Evolutionary conservation across 2,329 filamentous ascomycete species (phyloP).

Genomic region (Fusarium poae): DNA sequence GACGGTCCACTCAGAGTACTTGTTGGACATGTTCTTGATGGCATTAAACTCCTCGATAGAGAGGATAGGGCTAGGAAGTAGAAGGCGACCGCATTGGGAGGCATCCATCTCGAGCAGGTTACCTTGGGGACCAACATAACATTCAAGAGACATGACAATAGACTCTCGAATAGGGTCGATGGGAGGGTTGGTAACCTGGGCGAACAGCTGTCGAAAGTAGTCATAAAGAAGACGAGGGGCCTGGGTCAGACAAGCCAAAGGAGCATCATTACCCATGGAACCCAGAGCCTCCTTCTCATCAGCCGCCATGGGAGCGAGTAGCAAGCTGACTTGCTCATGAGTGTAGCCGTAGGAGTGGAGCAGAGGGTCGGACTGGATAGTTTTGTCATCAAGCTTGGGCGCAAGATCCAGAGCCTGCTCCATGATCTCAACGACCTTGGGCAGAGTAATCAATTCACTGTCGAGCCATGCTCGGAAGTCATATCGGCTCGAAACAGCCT

Average conservation of each 20-base stretch:
- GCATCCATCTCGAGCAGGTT: slow-evolving; percentile 95
- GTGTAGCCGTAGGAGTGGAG: slow-evolving; percentile 93
- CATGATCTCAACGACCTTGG: slow-evolving; percentile 75
- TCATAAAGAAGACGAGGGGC: slow-evolving; percentile 91
- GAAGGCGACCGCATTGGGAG: slow-evolving; percentile 86
- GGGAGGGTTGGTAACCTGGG: slow-evolving; percentile 96
- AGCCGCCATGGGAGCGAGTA: slow-evolving; percentile 94
- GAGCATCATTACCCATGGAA: slow-evolving; percentile 98
- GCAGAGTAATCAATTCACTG: slow-evolving; percentile 84
- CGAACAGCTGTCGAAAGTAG: slow-evolving; percentile 98
- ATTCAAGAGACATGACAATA: slow-evolving; percentile 97
- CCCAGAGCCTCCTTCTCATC: slow-evolving; percentile 97
- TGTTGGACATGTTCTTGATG: slow-evolving; percentile 78
- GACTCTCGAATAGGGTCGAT: slow-evolving; percentile 98
- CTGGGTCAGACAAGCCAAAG: slow-evolving; percentile 89
- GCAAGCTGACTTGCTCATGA: slow-evolving; percentile 91
- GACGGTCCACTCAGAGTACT: slow-evolving; percentile 86
- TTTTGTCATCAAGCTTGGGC: slow-evolving; percentile 74
- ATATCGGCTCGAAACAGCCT: slow-evolving; percentile 84
- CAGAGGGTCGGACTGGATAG: slow-evolving; percentile 85
- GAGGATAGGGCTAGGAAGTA: slow-evolving; percentile 89
- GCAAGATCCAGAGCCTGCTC: slow-evolving; percentile 73
- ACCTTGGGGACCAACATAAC: slow-evolving; percentile 95
- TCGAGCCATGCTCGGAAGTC: slow-evolving; percentile 93
- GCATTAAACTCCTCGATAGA: slow-evolving; percentile 93